phyloP scores from a whole-genome alignment of 768 basidiomycete genomes.

The Grammothele lineata region DNA sequence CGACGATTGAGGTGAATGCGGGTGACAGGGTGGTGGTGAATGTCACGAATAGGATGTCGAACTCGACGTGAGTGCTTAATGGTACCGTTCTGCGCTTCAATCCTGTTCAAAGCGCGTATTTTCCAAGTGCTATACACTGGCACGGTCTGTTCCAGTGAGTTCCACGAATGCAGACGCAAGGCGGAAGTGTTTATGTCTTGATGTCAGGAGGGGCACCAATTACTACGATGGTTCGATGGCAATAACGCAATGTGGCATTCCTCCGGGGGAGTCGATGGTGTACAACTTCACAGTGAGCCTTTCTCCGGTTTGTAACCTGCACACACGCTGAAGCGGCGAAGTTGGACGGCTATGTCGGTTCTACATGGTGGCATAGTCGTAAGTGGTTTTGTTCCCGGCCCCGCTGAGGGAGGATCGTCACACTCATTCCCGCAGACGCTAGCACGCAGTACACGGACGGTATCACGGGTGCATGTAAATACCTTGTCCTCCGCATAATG shows the following conservation, averaged over 20 bases:
- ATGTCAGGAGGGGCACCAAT: conserved; percentile 33
- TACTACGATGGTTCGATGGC: conserved; percentile 45
- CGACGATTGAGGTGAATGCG: conserved; percentile 34
- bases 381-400: not conserved
- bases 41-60: conserved; percentile 31
- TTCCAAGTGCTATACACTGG: conserved; percentile 31
- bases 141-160: conserved; percentile 23
- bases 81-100: too few relatives aligned
- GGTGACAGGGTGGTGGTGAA: conserved; percentile 33
- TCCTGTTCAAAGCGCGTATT: not conserved
- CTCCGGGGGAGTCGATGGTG: conserved; percentile 41
- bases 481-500: not conserved
- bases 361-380: conserved; percentile 45
- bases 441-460: conserved; percentile 43
- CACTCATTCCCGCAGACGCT: conserved; percentile 5
- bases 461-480: conserved; percentile 37
- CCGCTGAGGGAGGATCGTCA: not conserved
- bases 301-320: not conserved
- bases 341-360: conserved; percentile 40
- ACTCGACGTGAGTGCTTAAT: conserved; percentile 25
- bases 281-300: conserved; percentile 24
- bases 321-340: not conserved
- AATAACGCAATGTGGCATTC: conserved; percentile 50
- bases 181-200: too few relatives aligned
- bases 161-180: too few relatives aligned